Conservation (phyloP, 2,329 filamentous ascomycete genomes). For the Paecilomyces sp. region DNA sequence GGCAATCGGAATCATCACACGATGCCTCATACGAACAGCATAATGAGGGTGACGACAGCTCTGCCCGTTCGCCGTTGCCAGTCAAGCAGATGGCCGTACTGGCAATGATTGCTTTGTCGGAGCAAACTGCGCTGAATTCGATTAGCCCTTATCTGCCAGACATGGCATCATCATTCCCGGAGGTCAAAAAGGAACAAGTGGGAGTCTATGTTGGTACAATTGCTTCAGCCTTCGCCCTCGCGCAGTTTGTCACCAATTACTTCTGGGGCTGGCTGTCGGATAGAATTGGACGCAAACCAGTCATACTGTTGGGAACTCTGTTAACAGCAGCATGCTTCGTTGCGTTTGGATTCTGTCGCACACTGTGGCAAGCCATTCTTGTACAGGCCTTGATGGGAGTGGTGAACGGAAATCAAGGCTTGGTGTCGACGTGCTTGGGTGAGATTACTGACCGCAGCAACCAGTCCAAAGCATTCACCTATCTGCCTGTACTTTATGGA, state of each 20-base stretch:
- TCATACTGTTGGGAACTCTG: conserved; percentile 75
- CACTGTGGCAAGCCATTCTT: conserved; percentile 73
- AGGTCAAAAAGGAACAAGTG: conserved; percentile 62
- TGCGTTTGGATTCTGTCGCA: conserved; percentile 78
- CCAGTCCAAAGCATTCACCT: conserved; percentile 88
- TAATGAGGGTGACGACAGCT: conserved; percentile 16
- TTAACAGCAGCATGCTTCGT: conserved; percentile 74
- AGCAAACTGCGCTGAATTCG: conserved; percentile 95
- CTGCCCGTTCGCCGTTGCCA: conserved; percentile 61
- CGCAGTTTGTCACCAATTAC: conserved; percentile 88
- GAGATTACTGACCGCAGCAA: conserved; percentile 95
- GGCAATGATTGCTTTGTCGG: conserved; percentile 80
- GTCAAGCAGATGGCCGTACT: conserved; percentile 75
- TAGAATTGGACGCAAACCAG: conserved; percentile 70
- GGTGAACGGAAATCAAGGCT: conserved; percentile 89
- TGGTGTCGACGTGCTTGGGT: conserved; percentile 87
- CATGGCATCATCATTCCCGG: conserved; percentile 82
- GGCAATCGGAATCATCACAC: conserved; percentile 32
- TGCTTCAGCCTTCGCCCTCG: conserved; percentile 83
- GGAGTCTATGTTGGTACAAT: conserved; percentile 87
- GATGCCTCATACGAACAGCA: conserved; percentile 19
- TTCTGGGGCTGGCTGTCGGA: conserved; percentile 84
- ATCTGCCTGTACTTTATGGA: conserved; percentile 92
- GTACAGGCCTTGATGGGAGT: conserved; percentile 88
- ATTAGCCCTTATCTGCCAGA: conserved; percentile 91